Evolutionary conservation across 78 protist genomes (phyloP).

Genomic region (Cavenderia fasciculata): DNA sequence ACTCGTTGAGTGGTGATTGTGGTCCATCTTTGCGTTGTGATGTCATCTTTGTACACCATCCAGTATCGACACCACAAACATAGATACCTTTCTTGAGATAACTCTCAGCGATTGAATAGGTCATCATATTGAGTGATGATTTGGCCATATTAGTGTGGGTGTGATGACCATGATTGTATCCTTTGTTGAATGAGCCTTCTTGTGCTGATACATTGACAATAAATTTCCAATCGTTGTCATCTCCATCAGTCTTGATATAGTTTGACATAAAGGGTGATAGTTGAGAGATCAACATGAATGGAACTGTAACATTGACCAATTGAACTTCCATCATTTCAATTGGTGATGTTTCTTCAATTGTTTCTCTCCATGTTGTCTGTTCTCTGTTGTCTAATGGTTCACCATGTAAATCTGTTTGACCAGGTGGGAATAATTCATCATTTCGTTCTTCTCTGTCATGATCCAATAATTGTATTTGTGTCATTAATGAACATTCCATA

Average conservation of each 20-base stretch:
- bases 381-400: conserved; percentile 84
- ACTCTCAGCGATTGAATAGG: conserved; percentile 85
- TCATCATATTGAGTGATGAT: conserved; percentile 96
- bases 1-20: conserved; percentile 86
- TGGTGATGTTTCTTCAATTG: conserved; percentile 76
- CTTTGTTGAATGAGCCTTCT: conserved; percentile 86
- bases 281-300: conserved; percentile 73
- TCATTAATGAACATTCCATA: neutral
- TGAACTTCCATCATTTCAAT: conserved; percentile 76
- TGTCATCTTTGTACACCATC: conserved; percentile 79
- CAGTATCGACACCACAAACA: conserved; percentile 87
- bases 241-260: neutral
- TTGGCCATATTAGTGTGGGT: conserved; percentile 98
- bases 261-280: conserved; percentile 50
- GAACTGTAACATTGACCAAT: conserved; percentile 85
- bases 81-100: conserved; percentile 75
- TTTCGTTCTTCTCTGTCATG: neutral
- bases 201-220: conserved; percentile 96
- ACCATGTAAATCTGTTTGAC: conserved; percentile 47
- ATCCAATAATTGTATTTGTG: neutral
- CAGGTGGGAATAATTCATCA: conserved; percentile 5
- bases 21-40: neutral
- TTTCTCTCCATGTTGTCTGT: conserved; percentile 48
- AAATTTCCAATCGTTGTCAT: conserved; percentile 41
- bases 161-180: conserved; percentile 80